These are phyloP conservation scores for Pascua sp. DNA, from an alignment of 1,284 basidiomycete genomes.

Conservation along the genomic window DNA sequence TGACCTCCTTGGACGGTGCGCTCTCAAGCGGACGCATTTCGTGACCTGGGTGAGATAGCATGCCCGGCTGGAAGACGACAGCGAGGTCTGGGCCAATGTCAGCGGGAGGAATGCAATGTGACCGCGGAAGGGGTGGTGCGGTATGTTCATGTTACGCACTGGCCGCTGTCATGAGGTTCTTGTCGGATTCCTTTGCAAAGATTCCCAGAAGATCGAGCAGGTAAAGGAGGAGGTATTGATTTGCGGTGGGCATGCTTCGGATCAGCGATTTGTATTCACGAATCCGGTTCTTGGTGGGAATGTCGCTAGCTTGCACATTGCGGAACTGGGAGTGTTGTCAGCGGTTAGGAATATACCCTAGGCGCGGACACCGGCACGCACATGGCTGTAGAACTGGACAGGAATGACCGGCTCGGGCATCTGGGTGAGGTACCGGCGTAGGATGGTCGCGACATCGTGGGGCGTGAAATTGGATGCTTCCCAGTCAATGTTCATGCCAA, in stretches of 20 bases:
- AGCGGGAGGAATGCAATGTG: neutral
- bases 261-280: conserved; percentile 80
- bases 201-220: conserved; percentile 93
- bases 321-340: conserved; percentile 62
- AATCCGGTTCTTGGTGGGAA: conserved; percentile 62
- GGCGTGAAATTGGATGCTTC: conserved; percentile 76
- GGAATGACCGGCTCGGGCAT: conserved; percentile 66
- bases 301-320: conserved; percentile 57
- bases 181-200: conserved; percentile 83
- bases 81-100: conserved; percentile 66
- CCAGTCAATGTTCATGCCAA: conserved; percentile 92
- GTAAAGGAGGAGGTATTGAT: conserved; percentile 92
- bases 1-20: conserved; percentile 77
- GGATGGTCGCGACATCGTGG: conserved; percentile 94
- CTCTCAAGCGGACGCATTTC: conserved; percentile 78
- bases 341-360: neutral
- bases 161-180: conserved; percentile 91
- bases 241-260: conserved; percentile 74
- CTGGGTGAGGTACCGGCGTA: conserved; percentile 89
- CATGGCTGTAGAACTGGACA: conserved; percentile 69
- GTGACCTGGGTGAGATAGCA: conserved; percentile 83
- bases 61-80: conserved; percentile 87
- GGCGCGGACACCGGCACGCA: conserved; percentile 51
- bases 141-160: conserved; percentile 57
- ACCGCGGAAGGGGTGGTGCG: neutral